Evolutionary conservation across 1,139 yeast genomes (phyloP).

Genomic region (Sugiyamaella grinbergsii): DNA sequence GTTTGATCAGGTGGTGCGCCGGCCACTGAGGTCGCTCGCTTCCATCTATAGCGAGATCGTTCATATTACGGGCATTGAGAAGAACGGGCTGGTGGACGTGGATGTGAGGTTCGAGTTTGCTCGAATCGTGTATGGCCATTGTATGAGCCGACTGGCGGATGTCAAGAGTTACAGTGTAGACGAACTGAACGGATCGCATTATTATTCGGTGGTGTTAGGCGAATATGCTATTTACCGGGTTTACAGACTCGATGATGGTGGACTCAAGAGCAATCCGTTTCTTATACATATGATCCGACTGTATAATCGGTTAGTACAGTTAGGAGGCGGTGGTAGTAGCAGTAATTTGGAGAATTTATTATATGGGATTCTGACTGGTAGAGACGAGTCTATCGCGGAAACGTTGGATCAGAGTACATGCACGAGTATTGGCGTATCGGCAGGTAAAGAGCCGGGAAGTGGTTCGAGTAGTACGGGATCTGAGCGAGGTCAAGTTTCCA

Average conservation of each 20-base stretch:
- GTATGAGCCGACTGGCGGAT: background rate
- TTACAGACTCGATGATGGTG: background rate
- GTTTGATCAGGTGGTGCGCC: constrained; percentile 11
- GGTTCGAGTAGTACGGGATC: no score
- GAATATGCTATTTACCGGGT: constrained; percentile 12
- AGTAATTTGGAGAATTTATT: constrained; percentile 2
- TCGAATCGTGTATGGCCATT: constrained; percentile 1
- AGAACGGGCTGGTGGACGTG: background rate
- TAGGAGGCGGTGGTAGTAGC: background rate
- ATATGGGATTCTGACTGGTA: constrained; percentile 4
- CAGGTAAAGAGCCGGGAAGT: no score
- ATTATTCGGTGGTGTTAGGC: constrained; percentile 7
- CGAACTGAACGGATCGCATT: constrained; percentile 10
- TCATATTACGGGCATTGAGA: constrained; percentile 9
- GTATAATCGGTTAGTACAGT: background rate
- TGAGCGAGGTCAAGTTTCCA: no score
- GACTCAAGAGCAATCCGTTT: constrained; percentile 25
- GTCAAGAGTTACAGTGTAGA: background rate
- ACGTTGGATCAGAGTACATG: constrained; percentile 13
- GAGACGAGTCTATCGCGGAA: background rate
- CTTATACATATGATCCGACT: constrained; percentile 22
- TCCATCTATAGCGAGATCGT: constrained; percentile 12
- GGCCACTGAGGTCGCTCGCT: constrained; percentile 11
- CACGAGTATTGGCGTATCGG: background rate
- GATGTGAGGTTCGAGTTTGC: constrained; percentile 5